These are phyloP conservation scores for Stemphylium lycopersici DNA, from an alignment of 2,329 filamentous ascomycete species.

Conservation along the genomic window DNA sequence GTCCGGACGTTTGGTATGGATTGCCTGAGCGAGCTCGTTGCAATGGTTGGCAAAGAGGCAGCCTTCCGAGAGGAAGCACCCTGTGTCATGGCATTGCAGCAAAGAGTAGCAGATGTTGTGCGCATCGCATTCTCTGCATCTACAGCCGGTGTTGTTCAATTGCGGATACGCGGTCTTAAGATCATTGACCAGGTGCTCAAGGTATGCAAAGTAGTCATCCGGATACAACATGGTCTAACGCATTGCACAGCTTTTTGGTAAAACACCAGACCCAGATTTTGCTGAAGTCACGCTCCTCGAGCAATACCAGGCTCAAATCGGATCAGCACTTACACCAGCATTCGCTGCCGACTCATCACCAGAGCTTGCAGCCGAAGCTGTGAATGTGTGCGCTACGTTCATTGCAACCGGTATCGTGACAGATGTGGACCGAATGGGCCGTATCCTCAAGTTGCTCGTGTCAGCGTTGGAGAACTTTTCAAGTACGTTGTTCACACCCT, in stretches of 20 bases:
- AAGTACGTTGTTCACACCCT: constrained; percentile 49
- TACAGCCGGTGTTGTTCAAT: constrained; percentile 86
- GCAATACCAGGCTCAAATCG: constrained; percentile 98
- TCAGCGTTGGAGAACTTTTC: constrained; percentile 92
- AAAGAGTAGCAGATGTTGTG: constrained; percentile 87
- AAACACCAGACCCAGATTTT: constrained; percentile 94
- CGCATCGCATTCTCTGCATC: constrained; percentile 97
- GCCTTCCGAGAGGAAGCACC: constrained; percentile 77
- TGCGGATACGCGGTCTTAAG: constrained; percentile 88
- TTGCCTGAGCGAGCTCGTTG: constrained; percentile 82
- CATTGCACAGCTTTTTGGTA: constrained; percentile 76
- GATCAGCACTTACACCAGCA: constrained; percentile 92
- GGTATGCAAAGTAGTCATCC: constrained; percentile 36
- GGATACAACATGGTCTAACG: not conserved
- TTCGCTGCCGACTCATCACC: constrained; percentile 96
- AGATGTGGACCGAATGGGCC: constrained; percentile 97
- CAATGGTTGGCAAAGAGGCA: constrained; percentile 78
- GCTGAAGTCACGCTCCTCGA: constrained; percentile 95
- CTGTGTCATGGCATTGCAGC: constrained; percentile 79
- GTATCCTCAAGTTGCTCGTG: constrained; percentile 92
- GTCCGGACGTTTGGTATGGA: constrained; percentile 93
- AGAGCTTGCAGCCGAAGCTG: constrained; percentile 91
- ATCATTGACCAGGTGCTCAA: constrained; percentile 93
- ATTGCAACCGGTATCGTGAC: constrained; percentile 97
- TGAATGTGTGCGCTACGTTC: constrained; percentile 97